Base-by-base conservation (phyloP, 352 stramenopile genomes). In the Phytophthora palmivora region DNA sequence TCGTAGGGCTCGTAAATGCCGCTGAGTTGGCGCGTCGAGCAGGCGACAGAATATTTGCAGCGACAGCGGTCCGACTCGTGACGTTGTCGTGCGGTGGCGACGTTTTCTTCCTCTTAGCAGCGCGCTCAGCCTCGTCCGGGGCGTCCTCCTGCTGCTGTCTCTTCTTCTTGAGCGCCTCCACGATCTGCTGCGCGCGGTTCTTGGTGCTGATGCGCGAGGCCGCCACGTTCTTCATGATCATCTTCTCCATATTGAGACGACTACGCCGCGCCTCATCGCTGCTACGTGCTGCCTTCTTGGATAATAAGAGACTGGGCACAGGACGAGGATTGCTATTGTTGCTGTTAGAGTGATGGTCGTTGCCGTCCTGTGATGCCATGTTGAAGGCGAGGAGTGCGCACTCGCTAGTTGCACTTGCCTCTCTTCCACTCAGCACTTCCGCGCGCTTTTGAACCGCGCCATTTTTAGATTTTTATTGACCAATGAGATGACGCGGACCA, bases 161-260 rank as follows among this genome's bases (percentile, higher is more conserved):
- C 62, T 90, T 87, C 30, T 82, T 76, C 67, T 90, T 89, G 56
- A 94, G 80, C 44, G 84, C 82, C 64, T 91, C 82, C 1, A 94
- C 68, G 43, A 92, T 83, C 38, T 85, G 80, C 49, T 85, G 75
- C 2, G 79, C 81, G 47, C 82, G 82, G 68, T 94, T 91, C 76
- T 91, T 94, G 57, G 83, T 74, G 60, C 69, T 73, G 15, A 66
- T 74, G 10, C 82, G 76, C 4, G 78, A 76, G 33, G 62, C 72
- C 18, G 83, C 48, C 26, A 92, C 82, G 61, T 94, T 94, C 55
- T 91, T 92, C 67, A 91, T 82, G 64, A 94, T 89, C 84, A 94
- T 94, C 46, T 91, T 91, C 68, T 94, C 84, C 82, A 92, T 92
- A 58, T 90, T 94, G 32, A 91, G 45, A 14, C 72, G 70, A 65